Evolutionary conservation across 805 yeast species (phyloP).

Genomic region (Candida pseudoglaebosa): DNA sequence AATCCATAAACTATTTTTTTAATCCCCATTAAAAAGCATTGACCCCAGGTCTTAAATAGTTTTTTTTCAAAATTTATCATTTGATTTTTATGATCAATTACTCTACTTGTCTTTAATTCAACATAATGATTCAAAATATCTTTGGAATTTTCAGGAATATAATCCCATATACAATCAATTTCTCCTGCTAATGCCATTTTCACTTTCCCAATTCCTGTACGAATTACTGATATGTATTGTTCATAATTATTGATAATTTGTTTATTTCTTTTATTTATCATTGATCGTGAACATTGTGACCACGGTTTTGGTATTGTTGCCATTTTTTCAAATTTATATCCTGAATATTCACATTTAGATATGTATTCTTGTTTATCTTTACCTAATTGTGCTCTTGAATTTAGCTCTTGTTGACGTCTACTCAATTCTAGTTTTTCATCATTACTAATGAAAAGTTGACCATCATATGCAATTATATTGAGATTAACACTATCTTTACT

Average conservation of each 20-base stretch:
- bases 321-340: constrained; percentile 82
- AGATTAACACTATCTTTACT: constrained; percentile 53
- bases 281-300: constrained; percentile 59
- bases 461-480: constrained; percentile 69
- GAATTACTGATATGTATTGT: constrained; percentile 77
- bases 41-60: constrained; percentile 85
- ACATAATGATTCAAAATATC: constrained; percentile 70
- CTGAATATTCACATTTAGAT: constrained; percentile 50
- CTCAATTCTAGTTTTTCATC: constrained; percentile 38
- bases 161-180: constrained; percentile 88
- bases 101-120: constrained; percentile 73
- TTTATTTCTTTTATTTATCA: constrained; percentile 63
- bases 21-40: constrained; percentile 83
- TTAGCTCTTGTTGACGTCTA: constrained; percentile 21
- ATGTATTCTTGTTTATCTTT: constrained; percentile 24
- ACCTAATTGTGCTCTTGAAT: constrained; percentile 16
- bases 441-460: constrained; percentile 61
- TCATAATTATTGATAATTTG: constrained; percentile 63
- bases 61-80: constrained; percentile 70
- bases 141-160: constrained; percentile 43
- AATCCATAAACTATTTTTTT: constrained; percentile 82
- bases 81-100: constrained; percentile 52
- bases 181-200: constrained; percentile 79
- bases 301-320: constrained; percentile 77
- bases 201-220: constrained; percentile 76